Evolutionary conservation across 768 basidiomycete species (phyloP), one percentile per base, ranked within the genome.

Genomic region (Mycena leptocephala): DNA sequence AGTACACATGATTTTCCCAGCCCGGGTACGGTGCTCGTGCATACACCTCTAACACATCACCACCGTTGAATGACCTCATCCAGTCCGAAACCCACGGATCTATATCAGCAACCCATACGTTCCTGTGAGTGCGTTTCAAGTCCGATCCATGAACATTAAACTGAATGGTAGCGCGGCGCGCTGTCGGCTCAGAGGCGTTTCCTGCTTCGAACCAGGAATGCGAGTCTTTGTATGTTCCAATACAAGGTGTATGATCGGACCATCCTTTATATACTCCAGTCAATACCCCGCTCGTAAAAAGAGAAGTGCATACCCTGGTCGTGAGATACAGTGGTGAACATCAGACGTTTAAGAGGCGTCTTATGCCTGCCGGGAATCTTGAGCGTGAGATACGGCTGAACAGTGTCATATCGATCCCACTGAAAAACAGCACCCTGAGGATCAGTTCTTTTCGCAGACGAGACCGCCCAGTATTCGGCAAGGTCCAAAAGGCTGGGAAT

Each of bases 1-100:
- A n/a, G 26, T 53, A 53, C 6, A 53, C 51, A 28, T 53, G 51
- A 53, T 53, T 53, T 53, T 80, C 64, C 81, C 82, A 67, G 75
- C 80, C 63, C 16, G 46, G 41, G 48, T 65, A 65, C 13, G 20
- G 24, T 8, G 63, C 63, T 43, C 10, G 30, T 22, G 63, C 41
- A 24, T 65, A 65, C 6, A 65, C 43, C 5, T 65, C 28, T 43
- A 65, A 14, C 3, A 46, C 22, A 65, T 65, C 63, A 13, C 63
- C 46, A n/a, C 41, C n/a, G 5, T 28, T 2, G 43, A 65, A 65
- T 16, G 30, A 48, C 13, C 3, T 26, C 63, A 65, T 65, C 63
- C 41, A 65, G 46, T 65, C 63, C 26, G 63, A 28, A 48, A 18
- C 1, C 11, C 13, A 5, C 2, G 63, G 22, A 22, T 9, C 0